Conservation (phyloP, 768 basidiomycete genomes). For the Galerina marginata region DNA sequence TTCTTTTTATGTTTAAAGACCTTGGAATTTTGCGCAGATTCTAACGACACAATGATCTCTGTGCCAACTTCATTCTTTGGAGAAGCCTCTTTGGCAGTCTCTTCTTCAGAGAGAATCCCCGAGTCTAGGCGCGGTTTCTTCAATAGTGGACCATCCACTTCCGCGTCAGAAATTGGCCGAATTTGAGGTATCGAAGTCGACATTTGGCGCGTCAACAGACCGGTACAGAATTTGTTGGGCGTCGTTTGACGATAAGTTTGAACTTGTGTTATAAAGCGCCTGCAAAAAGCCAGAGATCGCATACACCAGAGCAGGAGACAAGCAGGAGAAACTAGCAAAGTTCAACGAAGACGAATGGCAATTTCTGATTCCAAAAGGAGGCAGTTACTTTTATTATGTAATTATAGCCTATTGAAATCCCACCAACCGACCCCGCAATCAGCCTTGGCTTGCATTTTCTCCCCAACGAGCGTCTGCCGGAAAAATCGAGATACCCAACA, state of each 20-base stretch:
- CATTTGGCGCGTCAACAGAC: slow-evolving; percentile 16
- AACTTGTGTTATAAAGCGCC: slow-evolving; percentile 13
- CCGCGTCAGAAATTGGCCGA: slow-evolving; percentile 20
- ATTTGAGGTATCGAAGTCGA: slow-evolving; percentile 26
- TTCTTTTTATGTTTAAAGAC: slow-evolving; percentile 26
- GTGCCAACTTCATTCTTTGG: neutral
- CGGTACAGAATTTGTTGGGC: neutral
- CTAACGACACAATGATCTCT: slow-evolving; percentile 10
- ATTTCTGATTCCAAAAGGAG: too few species aligned
- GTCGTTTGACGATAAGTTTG: neutral
- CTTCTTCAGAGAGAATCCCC: neutral
- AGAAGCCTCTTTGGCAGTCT: neutral
- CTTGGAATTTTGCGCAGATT: slow-evolving; percentile 3
- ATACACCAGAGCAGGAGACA: slow-evolving; percentile 12
- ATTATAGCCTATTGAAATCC: neutral
- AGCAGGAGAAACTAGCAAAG: neutral
- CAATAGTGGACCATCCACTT: slow-evolving; percentile 17
- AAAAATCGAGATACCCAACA: too few species aligned
- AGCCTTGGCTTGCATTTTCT: neutral
- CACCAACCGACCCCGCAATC: neutral
- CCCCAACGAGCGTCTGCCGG: neutral
- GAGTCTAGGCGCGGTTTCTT: slow-evolving; percentile 19
- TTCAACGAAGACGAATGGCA: too few species aligned
- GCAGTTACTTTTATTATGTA: neutral
- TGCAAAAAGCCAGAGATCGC: slow-evolving; percentile 15